Percentiles rank a stretch among this genome's conserved stretches.
These are phyloP conservation scores for Candida multigemmis DNA, from an alignment of 805 yeast genomes.

Conservation along the genomic window DNA sequence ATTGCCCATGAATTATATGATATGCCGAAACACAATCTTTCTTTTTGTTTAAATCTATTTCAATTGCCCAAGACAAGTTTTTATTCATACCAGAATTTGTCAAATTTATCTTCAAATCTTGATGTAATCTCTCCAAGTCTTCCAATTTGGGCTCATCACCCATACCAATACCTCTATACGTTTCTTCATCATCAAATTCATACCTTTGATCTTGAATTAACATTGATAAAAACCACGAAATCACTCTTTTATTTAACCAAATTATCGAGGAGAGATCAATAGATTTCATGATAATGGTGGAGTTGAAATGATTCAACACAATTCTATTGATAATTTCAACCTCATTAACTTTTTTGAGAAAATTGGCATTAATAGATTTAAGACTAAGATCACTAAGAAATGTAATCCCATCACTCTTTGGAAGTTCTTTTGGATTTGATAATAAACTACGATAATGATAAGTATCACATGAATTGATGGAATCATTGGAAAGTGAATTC, in stretches of 20 bases:
- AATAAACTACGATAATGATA: too few relatives aligned
- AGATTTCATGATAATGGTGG: slow-evolving; percentile 17
- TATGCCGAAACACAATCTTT: slow-evolving; percentile 17
- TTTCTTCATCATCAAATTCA: slow-evolving; percentile 1
- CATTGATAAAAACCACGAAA: slow-evolving; percentile 24
- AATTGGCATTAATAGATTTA: slow-evolving; percentile 24
- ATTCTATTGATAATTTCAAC: slow-evolving; percentile 19
- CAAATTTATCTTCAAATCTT: slow-evolving; percentile 25
- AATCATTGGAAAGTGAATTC: too few relatives aligned
- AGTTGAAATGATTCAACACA: slow-evolving; percentile 15
- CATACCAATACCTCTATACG: slow-evolving; percentile 1
- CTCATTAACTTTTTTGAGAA: slow-evolving; percentile 21
- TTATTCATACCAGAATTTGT: slow-evolving; percentile 37
- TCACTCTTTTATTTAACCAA: slow-evolving; percentile 35
- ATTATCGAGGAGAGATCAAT: slow-evolving; percentile 36
- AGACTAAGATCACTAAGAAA: slow-evolving; percentile 32
- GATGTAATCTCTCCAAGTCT: too few relatives aligned
- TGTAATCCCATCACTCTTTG: slow-evolving; percentile 20
- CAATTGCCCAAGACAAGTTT: slow-evolving; percentile 30
- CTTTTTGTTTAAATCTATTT: slow-evolving; percentile 13
- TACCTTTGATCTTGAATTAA: slow-evolving; percentile 9
- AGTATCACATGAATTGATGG: too few relatives aligned
- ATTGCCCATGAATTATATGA: slow-evolving; percentile 20
- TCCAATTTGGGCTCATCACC: slow-evolving; percentile 4
- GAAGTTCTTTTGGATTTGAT: slow-evolving; percentile 23